Percentiles rank a stretch among this genome's conserved stretches.
Conservation (phyloP, 345 rosid species). For the rapeseed (Brassica napus) region DNA sequence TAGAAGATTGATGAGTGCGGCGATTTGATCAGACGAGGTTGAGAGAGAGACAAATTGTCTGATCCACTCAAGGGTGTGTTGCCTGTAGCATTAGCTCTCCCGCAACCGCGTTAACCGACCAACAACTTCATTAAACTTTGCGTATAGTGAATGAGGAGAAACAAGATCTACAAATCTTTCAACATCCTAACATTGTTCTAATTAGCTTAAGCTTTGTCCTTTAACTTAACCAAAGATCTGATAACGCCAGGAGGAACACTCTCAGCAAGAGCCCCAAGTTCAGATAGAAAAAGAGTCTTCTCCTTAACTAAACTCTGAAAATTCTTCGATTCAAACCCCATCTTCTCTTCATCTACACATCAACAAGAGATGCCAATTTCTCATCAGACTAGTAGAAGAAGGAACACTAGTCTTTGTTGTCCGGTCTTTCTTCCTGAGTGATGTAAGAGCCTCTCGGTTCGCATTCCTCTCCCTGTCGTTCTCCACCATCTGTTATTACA, state of each 20-base stretch:
- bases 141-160: background rate
- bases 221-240: conserved; percentile 63
- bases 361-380: too few species aligned
- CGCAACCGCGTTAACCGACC: too few species aligned
- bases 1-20: too few species aligned
- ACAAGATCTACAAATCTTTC: background rate
- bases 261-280: conserved; percentile 78
- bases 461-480: conserved; percentile 74
- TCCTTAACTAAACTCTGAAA: conserved; percentile 78
- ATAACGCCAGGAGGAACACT: conserved; percentile 66
- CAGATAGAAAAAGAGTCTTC: conserved; percentile 63
- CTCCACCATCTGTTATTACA: conserved; percentile 52
- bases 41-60: too few species aligned
- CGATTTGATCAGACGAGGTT: too few species aligned
- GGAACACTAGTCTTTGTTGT: conserved; percentile 73
- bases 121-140: too few species aligned
- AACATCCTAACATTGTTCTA: too few species aligned
- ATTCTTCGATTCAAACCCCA: conserved; percentile 54
- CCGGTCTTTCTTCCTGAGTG: conserved; percentile 71
- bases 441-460: conserved; percentile 76
- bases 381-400: conserved; percentile 35
- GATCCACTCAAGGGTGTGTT: too few species aligned
- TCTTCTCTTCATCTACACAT: conserved; percentile 24
- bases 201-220: conserved; percentile 48
- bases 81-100: too few species aligned